Conservation (phyloP, 331 rosid genomes). For the Malus hybrid region DNA sequence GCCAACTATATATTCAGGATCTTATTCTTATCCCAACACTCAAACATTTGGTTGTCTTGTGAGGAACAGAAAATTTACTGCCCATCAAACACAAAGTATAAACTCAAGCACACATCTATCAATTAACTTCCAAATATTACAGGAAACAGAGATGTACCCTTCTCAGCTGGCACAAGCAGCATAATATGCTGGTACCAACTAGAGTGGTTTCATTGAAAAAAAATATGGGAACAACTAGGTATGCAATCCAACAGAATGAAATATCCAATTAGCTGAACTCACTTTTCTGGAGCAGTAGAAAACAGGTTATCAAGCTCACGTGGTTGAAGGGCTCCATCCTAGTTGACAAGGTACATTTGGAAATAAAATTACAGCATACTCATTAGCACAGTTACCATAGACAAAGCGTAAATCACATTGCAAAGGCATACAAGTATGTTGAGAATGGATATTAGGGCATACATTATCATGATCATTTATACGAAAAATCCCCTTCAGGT, state of each 20-base stretch:
- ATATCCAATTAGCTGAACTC: not conserved
- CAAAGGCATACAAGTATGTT: conserved; percentile 1
- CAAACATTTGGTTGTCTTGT: not conserved
- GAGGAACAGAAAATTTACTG: not conserved
- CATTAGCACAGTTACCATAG: conserved; percentile 8
- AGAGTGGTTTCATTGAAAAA: not conserved
- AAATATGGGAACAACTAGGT: not conserved
- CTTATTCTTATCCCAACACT: not conserved
- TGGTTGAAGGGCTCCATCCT: conserved; percentile 81
- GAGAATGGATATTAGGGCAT: conserved; percentile 18
- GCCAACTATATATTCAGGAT: not conserved
- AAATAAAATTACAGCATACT: conserved; percentile 11
- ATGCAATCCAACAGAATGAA: not conserved
- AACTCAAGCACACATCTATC: not conserved
- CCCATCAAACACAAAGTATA: not conserved
- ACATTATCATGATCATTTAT: conserved; percentile 74
- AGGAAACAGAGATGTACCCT: not conserved
- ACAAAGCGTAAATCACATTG: conserved; percentile 12
- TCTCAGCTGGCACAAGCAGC: not conserved
- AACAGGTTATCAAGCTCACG: conserved; percentile 71
- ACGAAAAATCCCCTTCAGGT: conserved; percentile 77
- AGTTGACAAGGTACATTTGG: conserved; percentile 21
- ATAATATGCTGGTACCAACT: not conserved
- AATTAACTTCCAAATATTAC: not conserved
- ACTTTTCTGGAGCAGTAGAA: conserved; percentile 94